Conservation (phyloP, 306 rosid species). For the Argentina anserina region DNA sequence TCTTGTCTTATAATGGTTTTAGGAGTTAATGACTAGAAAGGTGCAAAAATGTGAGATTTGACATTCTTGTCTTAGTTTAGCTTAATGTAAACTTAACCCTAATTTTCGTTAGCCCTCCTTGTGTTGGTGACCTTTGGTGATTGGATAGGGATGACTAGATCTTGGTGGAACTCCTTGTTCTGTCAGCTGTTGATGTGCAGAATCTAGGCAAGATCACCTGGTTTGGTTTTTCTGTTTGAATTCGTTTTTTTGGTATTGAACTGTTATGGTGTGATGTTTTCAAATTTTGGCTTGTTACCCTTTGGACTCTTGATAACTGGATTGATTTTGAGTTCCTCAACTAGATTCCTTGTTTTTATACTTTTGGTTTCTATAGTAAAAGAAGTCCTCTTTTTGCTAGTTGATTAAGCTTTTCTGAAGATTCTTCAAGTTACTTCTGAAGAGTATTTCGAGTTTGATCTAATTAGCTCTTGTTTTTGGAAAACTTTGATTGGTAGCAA, state of each 20-base stretch:
- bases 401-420: not conserved
- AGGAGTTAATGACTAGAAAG: not conserved
- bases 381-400: not conserved
- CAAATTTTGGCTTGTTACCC: conserved; percentile 15
- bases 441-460: not conserved
- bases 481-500: not conserved
- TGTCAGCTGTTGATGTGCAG: not conserved
- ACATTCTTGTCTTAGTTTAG: not conserved
- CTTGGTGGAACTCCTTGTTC: conserved; percentile 13
- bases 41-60: conserved; percentile 9
- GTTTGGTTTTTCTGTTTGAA: not conserved
- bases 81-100: no score
- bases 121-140: not conserved
- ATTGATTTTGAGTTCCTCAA: not conserved
- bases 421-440: not conserved
- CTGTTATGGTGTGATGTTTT: conserved; percentile 12
- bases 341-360: not conserved
- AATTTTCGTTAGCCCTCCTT: no score
- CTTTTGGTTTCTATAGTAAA: not conserved
- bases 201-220: conserved; percentile 17
- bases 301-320: conserved; percentile 10
- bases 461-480: not conserved
- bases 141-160: no score
- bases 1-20: not conserved
- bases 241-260: conserved; percentile 9